phyloP scores from a whole-genome alignment of 805 yeast species.

The Jamesozyma hellenica region DNA sequence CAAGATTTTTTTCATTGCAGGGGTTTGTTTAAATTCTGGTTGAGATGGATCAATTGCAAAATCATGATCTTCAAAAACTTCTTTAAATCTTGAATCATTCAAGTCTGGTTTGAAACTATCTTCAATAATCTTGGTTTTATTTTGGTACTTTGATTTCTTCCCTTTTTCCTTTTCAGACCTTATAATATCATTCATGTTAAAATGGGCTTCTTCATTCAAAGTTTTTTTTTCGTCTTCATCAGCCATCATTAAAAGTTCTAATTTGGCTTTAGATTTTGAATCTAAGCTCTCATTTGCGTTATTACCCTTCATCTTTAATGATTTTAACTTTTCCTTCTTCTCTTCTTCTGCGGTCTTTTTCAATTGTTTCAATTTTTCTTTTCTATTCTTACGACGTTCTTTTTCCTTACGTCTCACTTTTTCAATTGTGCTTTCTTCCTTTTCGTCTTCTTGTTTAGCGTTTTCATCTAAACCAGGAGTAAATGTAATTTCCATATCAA shows the following conservation, averaged over 20 bases:
- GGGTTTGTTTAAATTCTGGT: conserved; percentile 82
- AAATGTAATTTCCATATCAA: conserved; percentile 92
- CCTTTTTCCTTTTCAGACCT: conserved; percentile 60
- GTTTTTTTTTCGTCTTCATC: conserved; percentile 34
- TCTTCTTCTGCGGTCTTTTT: conserved; percentile 43
- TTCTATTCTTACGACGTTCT: conserved; percentile 80
- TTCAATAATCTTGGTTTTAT: conserved; percentile 41
- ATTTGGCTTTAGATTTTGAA: conserved; percentile 48
- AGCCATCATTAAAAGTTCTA: conserved; percentile 58
- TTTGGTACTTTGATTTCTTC: conserved; percentile 39
- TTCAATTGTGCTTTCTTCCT: conserved; percentile 66
- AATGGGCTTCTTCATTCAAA: conserved; percentile 44
- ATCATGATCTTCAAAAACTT: conserved; percentile 73
- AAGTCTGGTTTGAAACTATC: conserved; percentile 58
- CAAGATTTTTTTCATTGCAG: conserved; percentile 75
- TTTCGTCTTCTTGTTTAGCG: conserved; percentile 29
- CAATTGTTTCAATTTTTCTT: conserved; percentile 60
- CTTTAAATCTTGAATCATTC: conserved; percentile 76
- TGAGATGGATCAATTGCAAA: conserved; percentile 90
- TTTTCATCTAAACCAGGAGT: conserved; percentile 65
- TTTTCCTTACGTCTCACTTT: conserved; percentile 79
- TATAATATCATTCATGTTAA: conserved; percentile 67
- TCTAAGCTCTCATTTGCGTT: conserved; percentile 28
- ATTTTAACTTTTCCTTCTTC: conserved; percentile 35
- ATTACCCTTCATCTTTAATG: conserved; percentile 20